These are phyloP conservation scores for Clarireedia paspali DNA, from an alignment of 2,329 filamentous ascomycete genomes.

Conservation along the genomic window DNA sequence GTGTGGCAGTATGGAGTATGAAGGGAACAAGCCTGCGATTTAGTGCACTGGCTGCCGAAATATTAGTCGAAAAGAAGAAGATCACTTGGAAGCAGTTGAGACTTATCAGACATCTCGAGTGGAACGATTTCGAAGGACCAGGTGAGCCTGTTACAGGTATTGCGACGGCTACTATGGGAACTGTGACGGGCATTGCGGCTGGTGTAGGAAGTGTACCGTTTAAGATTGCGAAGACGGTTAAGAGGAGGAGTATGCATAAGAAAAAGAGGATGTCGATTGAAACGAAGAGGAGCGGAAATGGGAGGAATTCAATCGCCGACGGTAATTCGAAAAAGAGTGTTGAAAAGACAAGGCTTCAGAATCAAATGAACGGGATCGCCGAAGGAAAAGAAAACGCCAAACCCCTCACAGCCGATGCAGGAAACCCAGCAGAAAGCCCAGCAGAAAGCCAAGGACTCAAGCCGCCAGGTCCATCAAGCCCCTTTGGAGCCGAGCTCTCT, in stretches of 20 bases:
- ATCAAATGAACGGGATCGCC: neutral
- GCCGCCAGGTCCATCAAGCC: neutral
- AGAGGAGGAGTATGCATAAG: constrained; percentile 44
- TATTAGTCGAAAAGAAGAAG: constrained; percentile 53
- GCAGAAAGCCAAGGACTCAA: neutral
- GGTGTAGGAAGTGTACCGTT: constrained; percentile 59
- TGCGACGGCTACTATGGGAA: constrained; percentile 52
- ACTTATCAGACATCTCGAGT: constrained; percentile 59
- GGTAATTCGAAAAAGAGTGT: neutral
- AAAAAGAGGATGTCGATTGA: constrained; percentile 29
- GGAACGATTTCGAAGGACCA: constrained; percentile 71
- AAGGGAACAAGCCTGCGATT: constrained; percentile 53
- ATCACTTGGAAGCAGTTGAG: constrained; percentile 56
- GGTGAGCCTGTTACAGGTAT: constrained; percentile 65
- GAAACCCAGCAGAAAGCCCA: neutral
- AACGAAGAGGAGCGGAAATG: constrained; percentile 3
- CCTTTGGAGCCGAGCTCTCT: neutral
- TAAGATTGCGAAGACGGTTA: constrained; percentile 49
- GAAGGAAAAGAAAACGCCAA: neutral
- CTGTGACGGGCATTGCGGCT: constrained; percentile 49
- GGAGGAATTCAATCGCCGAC: constrained; percentile 5
- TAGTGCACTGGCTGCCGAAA: constrained; percentile 56
- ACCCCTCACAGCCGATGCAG: neutral
- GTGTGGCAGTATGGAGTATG: constrained; percentile 58
- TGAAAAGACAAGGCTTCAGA: neutral